Conservation (phyloP, 1,139 yeast genomes). For the Schwanniomyces etchellsii region DNA sequence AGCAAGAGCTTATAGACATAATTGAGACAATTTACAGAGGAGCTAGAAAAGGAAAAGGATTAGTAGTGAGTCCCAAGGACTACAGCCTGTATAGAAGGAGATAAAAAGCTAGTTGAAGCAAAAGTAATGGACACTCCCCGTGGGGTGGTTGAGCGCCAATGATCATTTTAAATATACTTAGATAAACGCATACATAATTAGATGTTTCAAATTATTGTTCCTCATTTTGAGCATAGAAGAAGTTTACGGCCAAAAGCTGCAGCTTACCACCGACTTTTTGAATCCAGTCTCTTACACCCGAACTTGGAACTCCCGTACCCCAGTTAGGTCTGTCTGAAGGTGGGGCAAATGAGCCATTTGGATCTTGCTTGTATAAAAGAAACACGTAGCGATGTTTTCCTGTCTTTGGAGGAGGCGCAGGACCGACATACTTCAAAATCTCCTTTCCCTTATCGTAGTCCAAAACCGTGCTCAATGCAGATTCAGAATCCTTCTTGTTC, state of each 20-base stretch:
- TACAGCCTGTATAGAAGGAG: slow-evolving; percentile 28
- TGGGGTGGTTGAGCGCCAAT: too few species aligned
- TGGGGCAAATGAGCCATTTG: slow-evolving; percentile 26
- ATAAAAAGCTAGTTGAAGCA: too few species aligned
- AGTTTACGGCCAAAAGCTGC: slow-evolving; percentile 70
- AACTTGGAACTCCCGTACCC: slow-evolving; percentile 77
- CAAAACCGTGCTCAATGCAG: slow-evolving; percentile 28
- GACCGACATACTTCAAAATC: slow-evolving; percentile 55
- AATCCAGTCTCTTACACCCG: slow-evolving; percentile 72
- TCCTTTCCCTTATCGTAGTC: slow-evolving; percentile 35
- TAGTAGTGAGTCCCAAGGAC: slow-evolving; percentile 80
- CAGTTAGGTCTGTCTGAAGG: slow-evolving; percentile 68
- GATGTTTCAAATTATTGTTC: slow-evolving; percentile 20
- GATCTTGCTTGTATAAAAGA: slow-evolving; percentile 63
- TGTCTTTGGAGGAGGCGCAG: slow-evolving; percentile 80
- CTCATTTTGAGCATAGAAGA: slow-evolving; percentile 68
- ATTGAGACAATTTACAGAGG: slow-evolving; percentile 87
- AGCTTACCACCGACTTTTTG: slow-evolving; percentile 54
- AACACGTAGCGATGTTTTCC: slow-evolving; percentile 82
- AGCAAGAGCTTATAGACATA: slow-evolving; percentile 88
- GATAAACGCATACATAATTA: background rate
- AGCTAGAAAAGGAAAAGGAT: slow-evolving; percentile 87
- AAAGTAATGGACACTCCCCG: too few species aligned
- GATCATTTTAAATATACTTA: too few species aligned
- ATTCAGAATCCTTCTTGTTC: slow-evolving; percentile 19